Evolutionary conservation across 306 rosid genomes (phyloP).

Genomic region (Gastrolobium bilobum): DNA sequence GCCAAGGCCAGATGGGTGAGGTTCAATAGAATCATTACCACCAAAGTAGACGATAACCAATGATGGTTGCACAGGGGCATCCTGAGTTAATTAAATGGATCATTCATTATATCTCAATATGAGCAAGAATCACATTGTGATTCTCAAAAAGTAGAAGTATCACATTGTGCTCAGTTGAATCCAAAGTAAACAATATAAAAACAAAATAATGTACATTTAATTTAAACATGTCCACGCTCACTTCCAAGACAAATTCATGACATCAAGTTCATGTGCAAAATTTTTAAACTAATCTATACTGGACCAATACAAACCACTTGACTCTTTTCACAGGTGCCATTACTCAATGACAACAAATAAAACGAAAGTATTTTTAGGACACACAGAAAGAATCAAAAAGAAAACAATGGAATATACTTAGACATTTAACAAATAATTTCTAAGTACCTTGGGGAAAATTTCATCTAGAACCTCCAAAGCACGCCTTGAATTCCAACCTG

Average conservation of each 20-base stretch:
- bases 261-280: neutral
- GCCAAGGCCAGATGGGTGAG: conserved; percentile 70
- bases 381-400: neutral
- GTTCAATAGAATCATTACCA: conserved; percentile 73
- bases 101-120: neutral
- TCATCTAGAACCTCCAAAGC: conserved; percentile 76
- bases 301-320: neutral
- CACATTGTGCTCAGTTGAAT: neutral
- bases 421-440: neutral
- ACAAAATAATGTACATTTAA: neutral
- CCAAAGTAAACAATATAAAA: neutral
- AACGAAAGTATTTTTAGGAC: neutral
- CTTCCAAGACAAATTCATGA: neutral
- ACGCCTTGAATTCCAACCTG: conserved; percentile 88
- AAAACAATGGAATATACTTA: neutral
- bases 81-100: conserved; percentile 50
- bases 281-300: neutral
- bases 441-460: conserved; percentile 74
- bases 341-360: neutral
- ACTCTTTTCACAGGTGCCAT: neutral
- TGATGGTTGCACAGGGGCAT: conserved; percentile 70
- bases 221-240: neutral
- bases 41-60: conserved; percentile 91
- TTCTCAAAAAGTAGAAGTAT: neutral
- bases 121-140: neutral